phyloP scores from a whole-genome alignment of 257 asterid genomes.

The Solanum microdontum region DNA sequence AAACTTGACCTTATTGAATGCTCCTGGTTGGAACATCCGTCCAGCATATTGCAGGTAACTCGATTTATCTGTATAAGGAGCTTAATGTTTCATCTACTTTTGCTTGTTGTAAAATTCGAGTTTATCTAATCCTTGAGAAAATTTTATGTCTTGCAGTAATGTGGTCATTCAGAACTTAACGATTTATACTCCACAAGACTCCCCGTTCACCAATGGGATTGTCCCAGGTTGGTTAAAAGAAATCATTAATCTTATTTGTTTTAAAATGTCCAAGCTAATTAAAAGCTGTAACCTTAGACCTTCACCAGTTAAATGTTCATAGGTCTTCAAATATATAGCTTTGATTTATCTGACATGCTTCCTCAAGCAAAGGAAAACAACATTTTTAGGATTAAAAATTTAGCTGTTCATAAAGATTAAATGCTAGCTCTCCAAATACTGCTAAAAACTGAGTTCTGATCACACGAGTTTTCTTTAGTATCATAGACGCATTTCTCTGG shows the following conservation, averaged over 20 bases:
- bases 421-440: background rate
- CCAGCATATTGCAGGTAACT: constrained; percentile 89
- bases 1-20: constrained; percentile 79
- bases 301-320: background rate
- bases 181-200: constrained; percentile 56
- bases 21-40: constrained; percentile 86
- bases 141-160: constrained; percentile 44
- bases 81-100: background rate
- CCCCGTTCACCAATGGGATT: constrained; percentile 77
- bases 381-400: background rate
- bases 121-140: background rate
- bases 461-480: background rate
- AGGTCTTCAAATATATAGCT: background rate
- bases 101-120: background rate
- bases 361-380: background rate
- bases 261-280: background rate
- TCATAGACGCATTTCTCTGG: background rate
- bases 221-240: constrained; percentile 70
- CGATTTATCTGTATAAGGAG: background rate
- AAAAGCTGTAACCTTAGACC: background rate
- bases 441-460: background rate
- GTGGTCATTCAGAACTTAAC: constrained; percentile 87
- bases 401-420: background rate
- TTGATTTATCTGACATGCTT: background rate
- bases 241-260: background rate